Conservation (phyloP, 2,329 filamentous ascomycete species). For the Cryphonectria radicalis region DNA sequence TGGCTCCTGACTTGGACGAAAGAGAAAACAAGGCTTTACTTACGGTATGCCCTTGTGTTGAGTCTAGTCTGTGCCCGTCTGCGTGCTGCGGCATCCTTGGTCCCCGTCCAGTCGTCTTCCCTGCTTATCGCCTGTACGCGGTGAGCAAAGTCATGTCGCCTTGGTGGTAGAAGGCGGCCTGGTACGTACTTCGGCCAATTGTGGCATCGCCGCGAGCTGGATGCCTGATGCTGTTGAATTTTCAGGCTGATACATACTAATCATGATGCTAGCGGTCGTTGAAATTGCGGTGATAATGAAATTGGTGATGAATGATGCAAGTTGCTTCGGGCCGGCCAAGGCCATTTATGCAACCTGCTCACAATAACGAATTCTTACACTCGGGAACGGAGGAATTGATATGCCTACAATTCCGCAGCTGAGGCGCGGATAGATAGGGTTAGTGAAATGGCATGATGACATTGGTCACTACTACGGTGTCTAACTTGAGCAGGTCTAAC, state of each 20-base stretch:
- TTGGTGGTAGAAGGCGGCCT: not conserved
- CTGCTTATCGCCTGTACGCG: constrained; percentile 40
- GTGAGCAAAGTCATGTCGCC: constrained; percentile 37
- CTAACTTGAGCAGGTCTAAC: not conserved
- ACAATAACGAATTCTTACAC: not conserved
- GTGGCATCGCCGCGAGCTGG: constrained; percentile 41
- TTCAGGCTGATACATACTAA: constrained; percentile 31
- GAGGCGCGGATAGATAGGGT: not conserved
- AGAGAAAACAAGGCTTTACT: constrained; percentile 24
- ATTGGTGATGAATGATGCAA: not conserved
- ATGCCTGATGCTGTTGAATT: constrained; percentile 33
- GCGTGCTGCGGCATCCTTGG: constrained; percentile 45
- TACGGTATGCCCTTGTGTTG: constrained; percentile 50
- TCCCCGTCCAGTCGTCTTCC: constrained; percentile 53
- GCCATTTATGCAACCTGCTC: not conserved
- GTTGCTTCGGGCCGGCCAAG: not conserved
- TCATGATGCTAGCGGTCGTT: constrained; percentile 29
- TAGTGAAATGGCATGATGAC: too few species aligned
- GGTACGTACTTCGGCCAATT: constrained; percentile 44
- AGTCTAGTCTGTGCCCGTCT: constrained; percentile 50
- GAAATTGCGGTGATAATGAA: not conserved
- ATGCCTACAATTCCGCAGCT: not conserved
- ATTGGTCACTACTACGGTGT: too few species aligned
- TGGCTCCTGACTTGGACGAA: not conserved
- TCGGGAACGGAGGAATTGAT: not conserved